Conservation (phyloP, 1,284 basidiomycete genomes). For the Hemileia vastatrix region DNA sequence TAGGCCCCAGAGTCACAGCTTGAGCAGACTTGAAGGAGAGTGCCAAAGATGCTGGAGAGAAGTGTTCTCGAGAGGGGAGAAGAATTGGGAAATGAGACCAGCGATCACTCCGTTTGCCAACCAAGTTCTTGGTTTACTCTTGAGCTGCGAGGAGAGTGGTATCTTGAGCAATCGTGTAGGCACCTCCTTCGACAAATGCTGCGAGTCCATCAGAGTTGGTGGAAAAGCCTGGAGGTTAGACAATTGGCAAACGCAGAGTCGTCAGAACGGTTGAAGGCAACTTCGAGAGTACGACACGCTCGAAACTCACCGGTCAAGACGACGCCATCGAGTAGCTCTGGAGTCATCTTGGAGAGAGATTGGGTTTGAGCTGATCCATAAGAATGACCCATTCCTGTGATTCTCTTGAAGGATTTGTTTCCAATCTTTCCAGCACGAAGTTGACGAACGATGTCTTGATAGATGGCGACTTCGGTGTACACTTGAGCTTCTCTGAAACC, state of each 20-base stretch:
- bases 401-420: constrained; percentile 24
- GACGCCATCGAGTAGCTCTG: constrained; percentile 27
- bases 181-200: too few species aligned
- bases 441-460: constrained; percentile 23
- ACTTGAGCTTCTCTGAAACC: constrained; percentile 28
- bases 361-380: constrained; percentile 30
- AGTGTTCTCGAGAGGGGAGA: too few species aligned
- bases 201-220: constrained; percentile 24
- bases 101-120: too few species aligned
- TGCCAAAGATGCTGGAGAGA: too few species aligned
- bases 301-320: constrained; percentile 24
- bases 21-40: too few species aligned
- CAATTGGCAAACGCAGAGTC: too few species aligned
- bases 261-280: too few species aligned
- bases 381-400: constrained; percentile 30
- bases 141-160: too few species aligned
- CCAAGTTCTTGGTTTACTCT: too few species aligned
- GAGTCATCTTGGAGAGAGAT: constrained; percentile 21
- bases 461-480: constrained; percentile 30
- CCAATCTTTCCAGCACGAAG: constrained; percentile 26
- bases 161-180: too few species aligned
- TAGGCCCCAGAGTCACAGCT: constrained; percentile 29
- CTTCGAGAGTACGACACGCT: background rate
- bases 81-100: too few species aligned
- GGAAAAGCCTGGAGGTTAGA: constrained; percentile 18